A percentile compares a stretch with the other conserved stretches of the same genome.
phyloP scores from a whole-genome alignment of 179 eudicot genomes.

The Silene noctiflora region DNA sequence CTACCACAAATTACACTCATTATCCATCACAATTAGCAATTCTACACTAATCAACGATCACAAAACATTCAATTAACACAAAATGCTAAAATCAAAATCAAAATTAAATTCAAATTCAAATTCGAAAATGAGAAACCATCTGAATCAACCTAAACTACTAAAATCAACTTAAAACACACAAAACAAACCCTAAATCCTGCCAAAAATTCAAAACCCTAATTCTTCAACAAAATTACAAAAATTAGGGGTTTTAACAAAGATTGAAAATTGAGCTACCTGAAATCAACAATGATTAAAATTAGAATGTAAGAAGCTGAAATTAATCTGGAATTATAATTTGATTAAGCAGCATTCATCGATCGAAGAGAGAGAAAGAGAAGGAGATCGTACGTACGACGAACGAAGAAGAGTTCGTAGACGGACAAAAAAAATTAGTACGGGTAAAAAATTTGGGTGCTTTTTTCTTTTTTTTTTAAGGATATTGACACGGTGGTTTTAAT shows the following conservation, averaged over 20 bases:
- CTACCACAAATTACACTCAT: neutral
- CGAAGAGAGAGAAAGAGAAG: conserved; percentile 19
- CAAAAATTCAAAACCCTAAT: conserved; percentile 29
- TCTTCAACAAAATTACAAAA: conserved; percentile 10
- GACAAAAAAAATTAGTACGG: neutral
- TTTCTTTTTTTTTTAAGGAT: neutral
- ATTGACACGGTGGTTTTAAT: neutral
- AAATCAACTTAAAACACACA: conserved; percentile 10
- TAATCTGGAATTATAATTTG: neutral
- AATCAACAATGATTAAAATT: conserved; percentile 12
- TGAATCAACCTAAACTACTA: conserved; percentile 13
- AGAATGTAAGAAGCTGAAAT: neutral
- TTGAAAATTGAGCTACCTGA: conserved; percentile 15
- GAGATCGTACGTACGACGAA: conserved; percentile 24
- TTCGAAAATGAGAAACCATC: neutral
- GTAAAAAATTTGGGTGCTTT: neutral
- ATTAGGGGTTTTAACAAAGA: conserved; percentile 20
- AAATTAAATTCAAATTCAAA: neutral
- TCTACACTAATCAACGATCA: conserved; percentile 9
- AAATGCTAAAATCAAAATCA: neutral
- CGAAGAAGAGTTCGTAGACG: conserved; percentile 17
- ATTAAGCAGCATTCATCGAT: conserved; percentile 29
- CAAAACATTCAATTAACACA: neutral
- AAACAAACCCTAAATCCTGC: neutral
- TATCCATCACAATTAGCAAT: neutral